These are phyloP conservation scores for Leccinum broughii DNA, from an alignment of 768 basidiomycete genomes.

Conservation along the genomic window DNA sequence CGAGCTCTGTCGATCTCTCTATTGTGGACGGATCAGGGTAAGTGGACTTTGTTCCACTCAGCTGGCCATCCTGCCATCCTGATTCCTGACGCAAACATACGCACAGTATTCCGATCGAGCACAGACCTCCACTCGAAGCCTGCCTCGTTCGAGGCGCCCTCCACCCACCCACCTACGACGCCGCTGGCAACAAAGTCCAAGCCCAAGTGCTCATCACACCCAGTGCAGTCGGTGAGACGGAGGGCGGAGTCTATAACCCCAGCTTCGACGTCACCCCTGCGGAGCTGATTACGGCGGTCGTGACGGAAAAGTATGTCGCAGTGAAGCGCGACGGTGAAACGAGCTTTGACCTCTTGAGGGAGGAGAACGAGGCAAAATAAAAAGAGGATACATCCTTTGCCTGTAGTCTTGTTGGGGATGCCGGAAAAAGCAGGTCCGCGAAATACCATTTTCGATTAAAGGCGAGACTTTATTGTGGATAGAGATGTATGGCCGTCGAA, in stretches of 20 bases:
- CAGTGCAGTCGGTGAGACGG: constrained; percentile 38
- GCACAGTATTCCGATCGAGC: constrained; percentile 85
- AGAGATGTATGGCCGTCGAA: neutral
- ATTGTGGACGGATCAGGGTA: constrained; percentile 67
- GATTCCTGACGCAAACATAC: neutral
- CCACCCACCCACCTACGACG: constrained; percentile 48
- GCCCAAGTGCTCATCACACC: constrained; percentile 87
- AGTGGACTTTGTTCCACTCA: constrained; percentile 1
- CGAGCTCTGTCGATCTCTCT: constrained; percentile 88
- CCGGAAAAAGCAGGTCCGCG: neutral
- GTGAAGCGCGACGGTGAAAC: constrained; percentile 59
- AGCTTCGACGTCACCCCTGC: constrained; percentile 97
- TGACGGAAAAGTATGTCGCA: constrained; percentile 94
- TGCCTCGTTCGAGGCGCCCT: constrained; percentile 83
- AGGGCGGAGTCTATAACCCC: constrained; percentile 72
- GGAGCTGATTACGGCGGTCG: constrained; percentile 89
- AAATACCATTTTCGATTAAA: neutral
- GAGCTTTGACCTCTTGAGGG: constrained; percentile 61
- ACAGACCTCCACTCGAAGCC: constrained; percentile 84
- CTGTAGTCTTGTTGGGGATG: neutral
- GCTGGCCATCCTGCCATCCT: too few relatives aligned
- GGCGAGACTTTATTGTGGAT: neutral
- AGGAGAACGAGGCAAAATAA: constrained; percentile 12
- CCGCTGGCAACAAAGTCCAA: constrained; percentile 53
- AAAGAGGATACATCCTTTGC: neutral